phyloP scores from a whole-genome alignment of 257 asterid species.

The Solanum chaucha region DNA sequence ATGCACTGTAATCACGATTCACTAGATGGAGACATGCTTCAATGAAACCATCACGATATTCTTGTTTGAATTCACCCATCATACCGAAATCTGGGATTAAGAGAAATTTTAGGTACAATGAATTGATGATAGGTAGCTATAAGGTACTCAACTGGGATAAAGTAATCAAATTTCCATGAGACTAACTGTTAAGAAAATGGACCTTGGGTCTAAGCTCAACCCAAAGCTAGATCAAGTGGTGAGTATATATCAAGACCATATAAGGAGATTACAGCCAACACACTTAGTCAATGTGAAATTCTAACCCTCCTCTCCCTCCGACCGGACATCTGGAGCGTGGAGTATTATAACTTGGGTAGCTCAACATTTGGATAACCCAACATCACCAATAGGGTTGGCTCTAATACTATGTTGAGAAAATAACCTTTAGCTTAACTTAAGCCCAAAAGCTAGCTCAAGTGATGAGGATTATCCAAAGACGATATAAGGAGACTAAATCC shows the following conservation, averaged over 20 bases:
- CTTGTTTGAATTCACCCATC: constrained; percentile 97
- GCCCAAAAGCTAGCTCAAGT: neutral
- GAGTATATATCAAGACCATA: neutral
- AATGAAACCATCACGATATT: constrained; percentile 90
- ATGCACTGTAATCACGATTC: constrained; percentile 92
- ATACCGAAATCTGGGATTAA: constrained; percentile 74
- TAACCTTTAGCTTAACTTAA: neutral
- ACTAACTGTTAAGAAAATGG: neutral
- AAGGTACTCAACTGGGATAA: neutral
- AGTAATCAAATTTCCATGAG: neutral
- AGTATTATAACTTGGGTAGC: neutral
- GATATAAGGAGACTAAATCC: neutral
- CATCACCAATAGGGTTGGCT: neutral
- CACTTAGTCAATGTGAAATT: neutral
- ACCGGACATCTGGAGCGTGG: neutral
- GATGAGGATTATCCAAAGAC: neutral
- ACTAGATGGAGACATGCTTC: constrained; percentile 99
- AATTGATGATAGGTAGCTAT: neutral
- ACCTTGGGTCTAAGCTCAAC: neutral
- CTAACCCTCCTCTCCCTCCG: neutral
- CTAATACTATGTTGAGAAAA: neutral
- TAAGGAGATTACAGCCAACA: neutral
- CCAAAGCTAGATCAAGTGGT: neutral
- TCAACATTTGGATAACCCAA: neutral
- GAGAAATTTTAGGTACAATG: neutral